Evolutionary conservation across 2,329 filamentous ascomycete species (phyloP).

Genomic region (Claviceps pazoutovae): DNA sequence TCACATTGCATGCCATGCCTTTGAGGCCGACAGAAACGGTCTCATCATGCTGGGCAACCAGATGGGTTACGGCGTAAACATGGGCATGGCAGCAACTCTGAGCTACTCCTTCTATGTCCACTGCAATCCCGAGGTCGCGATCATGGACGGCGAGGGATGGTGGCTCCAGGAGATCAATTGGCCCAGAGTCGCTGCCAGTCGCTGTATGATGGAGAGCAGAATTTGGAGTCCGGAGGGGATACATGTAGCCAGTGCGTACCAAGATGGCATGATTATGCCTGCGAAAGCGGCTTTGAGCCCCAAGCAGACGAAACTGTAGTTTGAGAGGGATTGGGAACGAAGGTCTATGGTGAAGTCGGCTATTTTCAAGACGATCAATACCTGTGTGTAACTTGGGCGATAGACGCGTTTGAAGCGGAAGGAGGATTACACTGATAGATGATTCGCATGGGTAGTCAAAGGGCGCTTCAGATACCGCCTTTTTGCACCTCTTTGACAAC

Average conservation of each 20-base stretch:
- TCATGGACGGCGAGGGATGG: slow-evolving; percentile 34
- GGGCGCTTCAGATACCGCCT: too few relatives aligned
- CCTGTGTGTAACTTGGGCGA: too few relatives aligned
- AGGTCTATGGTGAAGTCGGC: background rate
- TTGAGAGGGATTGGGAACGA: background rate
- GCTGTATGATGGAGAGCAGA: slow-evolving; percentile 33
- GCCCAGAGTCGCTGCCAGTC: slow-evolving; percentile 31
- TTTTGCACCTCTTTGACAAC: too few relatives aligned
- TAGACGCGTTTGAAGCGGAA: too few relatives aligned
- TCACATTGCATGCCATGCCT: slow-evolving; percentile 36
- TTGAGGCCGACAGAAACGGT: slow-evolving; percentile 39
- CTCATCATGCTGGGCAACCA: slow-evolving; percentile 37
- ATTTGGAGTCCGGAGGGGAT: slow-evolving; percentile 40
- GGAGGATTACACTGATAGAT: too few relatives aligned
- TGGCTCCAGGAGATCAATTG: slow-evolving; percentile 40
- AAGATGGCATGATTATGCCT: slow-evolving; percentile 33
- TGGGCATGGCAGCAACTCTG: slow-evolving; percentile 30
- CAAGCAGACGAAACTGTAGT: slow-evolving; percentile 8
- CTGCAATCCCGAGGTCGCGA: slow-evolving; percentile 31
- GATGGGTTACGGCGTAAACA: slow-evolving; percentile 28
- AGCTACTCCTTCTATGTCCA: slow-evolving; percentile 40
- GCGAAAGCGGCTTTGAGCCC: slow-evolving; percentile 9
- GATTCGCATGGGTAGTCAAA: too few relatives aligned
- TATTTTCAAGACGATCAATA: too few relatives aligned
- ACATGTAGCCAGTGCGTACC: slow-evolving; percentile 40